Conservation (phyloP, 352 stramenopile species). For the Phytophthora podocarpi region DNA sequence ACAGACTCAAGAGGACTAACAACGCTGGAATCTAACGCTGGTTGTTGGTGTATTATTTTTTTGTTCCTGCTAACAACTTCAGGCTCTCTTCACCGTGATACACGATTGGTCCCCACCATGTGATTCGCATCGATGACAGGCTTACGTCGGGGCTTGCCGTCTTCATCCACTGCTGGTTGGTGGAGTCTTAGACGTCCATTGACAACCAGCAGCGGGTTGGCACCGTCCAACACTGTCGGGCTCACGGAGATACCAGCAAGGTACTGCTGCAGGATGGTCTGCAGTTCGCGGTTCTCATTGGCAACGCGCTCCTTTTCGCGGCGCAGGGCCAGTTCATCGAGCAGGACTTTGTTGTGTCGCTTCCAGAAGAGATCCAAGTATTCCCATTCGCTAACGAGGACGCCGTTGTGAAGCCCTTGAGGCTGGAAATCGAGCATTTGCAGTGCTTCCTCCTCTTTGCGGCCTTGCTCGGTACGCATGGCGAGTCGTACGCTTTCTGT, state of each 20-base stretch:
- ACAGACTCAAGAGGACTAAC: constrained; percentile 8
- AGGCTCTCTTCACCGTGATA: constrained; percentile 36
- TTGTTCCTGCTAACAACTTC: background rate
- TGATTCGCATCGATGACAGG: constrained; percentile 81
- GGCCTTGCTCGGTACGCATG: constrained; percentile 35
- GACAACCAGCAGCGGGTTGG: constrained; percentile 94
- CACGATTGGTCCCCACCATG: constrained; percentile 80
- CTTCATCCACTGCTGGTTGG: constrained; percentile 32
- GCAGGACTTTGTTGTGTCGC: constrained; percentile 94
- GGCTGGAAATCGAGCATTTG: constrained; percentile 56
- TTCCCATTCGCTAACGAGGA: constrained; percentile 76
- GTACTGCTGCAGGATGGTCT: constrained; percentile 93
- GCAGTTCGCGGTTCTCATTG: constrained; percentile 90
- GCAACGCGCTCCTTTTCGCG: constrained; percentile 86
- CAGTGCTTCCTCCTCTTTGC: constrained; percentile 45
- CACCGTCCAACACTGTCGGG: constrained; percentile 88
- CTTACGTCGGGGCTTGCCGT: constrained; percentile 43
- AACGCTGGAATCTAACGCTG: no score
- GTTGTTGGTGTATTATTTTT: background rate
- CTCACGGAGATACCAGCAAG: constrained; percentile 93
- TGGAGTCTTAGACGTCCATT: constrained; percentile 86
- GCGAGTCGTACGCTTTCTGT: constrained; percentile 63
- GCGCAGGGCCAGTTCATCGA: constrained; percentile 92
- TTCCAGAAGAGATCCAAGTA: constrained; percentile 94
- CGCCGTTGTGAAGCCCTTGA: constrained; percentile 55